Base-by-base conservation (phyloP, 768 basidiomycete species). In the Boletus sp. region DNA sequence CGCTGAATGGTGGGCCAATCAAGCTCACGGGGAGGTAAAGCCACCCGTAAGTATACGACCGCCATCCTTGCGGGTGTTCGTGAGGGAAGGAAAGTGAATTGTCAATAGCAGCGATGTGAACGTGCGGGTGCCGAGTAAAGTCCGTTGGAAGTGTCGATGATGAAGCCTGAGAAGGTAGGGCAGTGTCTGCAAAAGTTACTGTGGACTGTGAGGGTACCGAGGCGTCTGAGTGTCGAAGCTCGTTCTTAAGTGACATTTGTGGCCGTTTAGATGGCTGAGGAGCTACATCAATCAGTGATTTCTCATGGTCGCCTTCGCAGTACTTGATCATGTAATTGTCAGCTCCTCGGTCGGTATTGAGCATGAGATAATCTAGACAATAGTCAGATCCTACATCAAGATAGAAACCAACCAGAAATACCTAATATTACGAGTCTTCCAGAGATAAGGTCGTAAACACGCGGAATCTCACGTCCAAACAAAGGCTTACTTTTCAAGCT, bases 261-360 rank as follows among this genome's bases (percentile, higher is more conserved):
- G 81, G 77, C 9, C 78, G 79, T 37, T 81, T 78, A 14, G 83
- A 83, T 30, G 83, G 83, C 40, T 87, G 82, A 10, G 90, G 90
- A 1, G 88, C 90, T 25, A 90, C 83, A 54, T 90, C 87, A 29
- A 93, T 84, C 41, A 88, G 77, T 0, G 84, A 73, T 66, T 88
- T 90, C 58, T 90, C 89, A 53, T 88, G 87, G 38, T 83, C 84
- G 41, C 81, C 86, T 71, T 90, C 88, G 66, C 91, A 93, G 66
- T 86, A 90, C 69, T 90, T 93, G 72, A 93, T 88, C 91, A 93
- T 93, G 70, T 89, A 93, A 69, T 93, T 92, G 74, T 93, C 91
- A 1, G 90, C 86, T 17, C 83, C 70, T 47, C 92, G 83, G 66
- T 93, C 93, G 19, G 93, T 95, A 69, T 94, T 95, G 49, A 92